Evolutionary conservation across 495 filamentous ascomycete genomes (phyloP).

Genomic region (Hypoxylon fuscum): DNA sequence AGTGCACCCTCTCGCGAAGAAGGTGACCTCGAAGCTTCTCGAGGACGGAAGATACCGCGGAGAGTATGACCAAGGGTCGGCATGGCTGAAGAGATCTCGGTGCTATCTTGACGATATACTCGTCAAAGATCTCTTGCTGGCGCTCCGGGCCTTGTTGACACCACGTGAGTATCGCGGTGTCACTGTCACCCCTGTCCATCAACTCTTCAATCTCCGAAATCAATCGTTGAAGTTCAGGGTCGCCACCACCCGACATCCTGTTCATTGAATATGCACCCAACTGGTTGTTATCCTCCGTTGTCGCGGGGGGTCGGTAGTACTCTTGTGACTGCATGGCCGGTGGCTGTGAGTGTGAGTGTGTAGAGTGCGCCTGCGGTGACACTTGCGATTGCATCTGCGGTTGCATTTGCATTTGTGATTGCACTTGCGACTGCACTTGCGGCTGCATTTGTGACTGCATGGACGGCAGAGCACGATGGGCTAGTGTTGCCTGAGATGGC

Average conservation of each 20-base stretch:
- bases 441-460: constrained; percentile 31
- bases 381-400: too few relatives aligned
- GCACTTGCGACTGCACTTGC: too few relatives aligned
- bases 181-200: constrained; percentile 71
- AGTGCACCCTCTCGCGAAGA: constrained; percentile 72
- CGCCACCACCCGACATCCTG: constrained; percentile 52
- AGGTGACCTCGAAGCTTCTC: constrained; percentile 70
- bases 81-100: constrained; percentile 76
- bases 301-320: constrained; percentile 41
- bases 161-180: constrained; percentile 79
- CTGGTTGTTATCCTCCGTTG: constrained; percentile 38
- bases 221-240: constrained; percentile 71
- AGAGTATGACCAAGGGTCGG: constrained; percentile 80
- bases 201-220: constrained; percentile 69
- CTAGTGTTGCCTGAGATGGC: constrained; percentile 33
- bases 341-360: too few relatives aligned
- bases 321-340: too few relatives aligned
- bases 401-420: constrained; percentile 31
- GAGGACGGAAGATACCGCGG: constrained; percentile 83
- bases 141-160: constrained; percentile 80
- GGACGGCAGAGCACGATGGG: constrained; percentile 18
- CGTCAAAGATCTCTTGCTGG: constrained; percentile 81
- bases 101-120: constrained; percentile 77
- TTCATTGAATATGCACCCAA: constrained; percentile 48
- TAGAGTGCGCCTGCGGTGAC: too few relatives aligned